Conservation (phyloP, 2,329 filamentous ascomycete species). For the Chaetomium strumarium region DNA sequence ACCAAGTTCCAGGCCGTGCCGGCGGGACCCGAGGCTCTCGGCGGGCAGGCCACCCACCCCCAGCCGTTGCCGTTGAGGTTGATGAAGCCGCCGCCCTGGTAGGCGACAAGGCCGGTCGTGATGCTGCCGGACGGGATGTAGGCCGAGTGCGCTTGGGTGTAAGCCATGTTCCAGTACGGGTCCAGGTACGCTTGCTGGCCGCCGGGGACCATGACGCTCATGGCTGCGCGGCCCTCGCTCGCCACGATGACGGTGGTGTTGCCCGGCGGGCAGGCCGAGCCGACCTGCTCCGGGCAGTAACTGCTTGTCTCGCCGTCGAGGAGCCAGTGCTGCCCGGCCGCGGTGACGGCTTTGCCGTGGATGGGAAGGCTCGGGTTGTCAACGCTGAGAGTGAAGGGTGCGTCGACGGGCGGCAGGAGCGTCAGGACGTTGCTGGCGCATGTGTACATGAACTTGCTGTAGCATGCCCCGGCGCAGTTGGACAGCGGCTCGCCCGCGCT, state of each 20-base stretch:
- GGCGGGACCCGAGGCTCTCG: conserved; percentile 20
- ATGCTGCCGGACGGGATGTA: conserved; percentile 26
- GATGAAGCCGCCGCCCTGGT: conserved; percentile 29
- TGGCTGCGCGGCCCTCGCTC: conserved; percentile 16
- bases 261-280: conserved; percentile 27
- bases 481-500: conserved; percentile 31
- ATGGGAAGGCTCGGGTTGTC: conserved; percentile 28
- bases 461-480: conserved; percentile 32
- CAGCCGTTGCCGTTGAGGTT: conserved; percentile 30
- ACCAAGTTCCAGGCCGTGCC: conserved; percentile 25
- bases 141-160: conserved; percentile 33
- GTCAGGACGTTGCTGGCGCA: conserved; percentile 26
- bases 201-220: conserved; percentile 31
- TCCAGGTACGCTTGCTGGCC: conserved; percentile 31
- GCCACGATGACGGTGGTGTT: conserved; percentile 26
- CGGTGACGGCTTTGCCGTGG: conserved; percentile 28
- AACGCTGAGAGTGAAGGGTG: conserved; percentile 28
- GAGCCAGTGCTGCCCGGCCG: conserved; percentile 23
- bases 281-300: conserved; percentile 29
- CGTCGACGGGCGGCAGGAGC: conserved; percentile 22
- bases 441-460: conserved; percentile 32
- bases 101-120: conserved; percentile 27
- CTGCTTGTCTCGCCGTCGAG: conserved; percentile 28
- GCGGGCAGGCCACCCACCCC: conserved; percentile 29
- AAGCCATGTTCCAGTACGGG: conserved; percentile 27